Evolutionary conservation across 2,329 filamentous ascomycete genomes (phyloP).

Genomic region (Aureobasidium uvarum): DNA sequence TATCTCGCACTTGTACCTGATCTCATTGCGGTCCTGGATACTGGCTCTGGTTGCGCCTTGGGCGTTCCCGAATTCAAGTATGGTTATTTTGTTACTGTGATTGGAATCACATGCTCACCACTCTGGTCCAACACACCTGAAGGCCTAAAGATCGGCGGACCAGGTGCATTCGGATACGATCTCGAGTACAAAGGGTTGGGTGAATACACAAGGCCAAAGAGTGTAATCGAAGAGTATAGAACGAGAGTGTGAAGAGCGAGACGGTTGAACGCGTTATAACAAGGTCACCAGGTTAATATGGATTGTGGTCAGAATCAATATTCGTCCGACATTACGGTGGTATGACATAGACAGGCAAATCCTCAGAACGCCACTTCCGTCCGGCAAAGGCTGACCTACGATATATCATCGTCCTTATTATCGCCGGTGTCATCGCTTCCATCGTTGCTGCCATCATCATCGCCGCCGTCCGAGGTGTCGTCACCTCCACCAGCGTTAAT

Average conservation of each 20-base stretch:
- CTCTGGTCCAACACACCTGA: slow-evolving; percentile 53
- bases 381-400: too few relatives aligned
- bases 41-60: slow-evolving; percentile 50
- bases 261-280: too few relatives aligned
- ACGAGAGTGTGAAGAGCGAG: not conserved
- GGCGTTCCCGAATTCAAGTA: slow-evolving; percentile 58
- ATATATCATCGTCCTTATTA: too few relatives aligned
- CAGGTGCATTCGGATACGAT: slow-evolving; percentile 49
- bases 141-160: slow-evolving; percentile 53
- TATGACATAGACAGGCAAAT: too few relatives aligned
- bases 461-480: too few relatives aligned
- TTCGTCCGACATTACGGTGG: too few relatives aligned
- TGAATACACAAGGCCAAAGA: slow-evolving; percentile 53
- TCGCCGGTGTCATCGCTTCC: too few relatives aligned
- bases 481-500: too few relatives aligned
- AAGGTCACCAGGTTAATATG: too few relatives aligned
- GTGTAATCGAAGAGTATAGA: slow-evolving; percentile 53
- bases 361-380: too few relatives aligned
- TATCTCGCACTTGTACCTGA: slow-evolving; percentile 52
- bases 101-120: slow-evolving; percentile 56
- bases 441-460: too few relatives aligned
- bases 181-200: slow-evolving; percentile 54
- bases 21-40: slow-evolving; percentile 51
- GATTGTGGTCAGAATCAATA: too few relatives aligned
- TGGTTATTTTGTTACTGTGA: slow-evolving; percentile 52